Percentiles rank a stretch among this genome's conserved stretches.
phyloP scores from a whole-genome alignment of 768 basidiomycete genomes.

The Artomyces pyxidatus region DNA sequence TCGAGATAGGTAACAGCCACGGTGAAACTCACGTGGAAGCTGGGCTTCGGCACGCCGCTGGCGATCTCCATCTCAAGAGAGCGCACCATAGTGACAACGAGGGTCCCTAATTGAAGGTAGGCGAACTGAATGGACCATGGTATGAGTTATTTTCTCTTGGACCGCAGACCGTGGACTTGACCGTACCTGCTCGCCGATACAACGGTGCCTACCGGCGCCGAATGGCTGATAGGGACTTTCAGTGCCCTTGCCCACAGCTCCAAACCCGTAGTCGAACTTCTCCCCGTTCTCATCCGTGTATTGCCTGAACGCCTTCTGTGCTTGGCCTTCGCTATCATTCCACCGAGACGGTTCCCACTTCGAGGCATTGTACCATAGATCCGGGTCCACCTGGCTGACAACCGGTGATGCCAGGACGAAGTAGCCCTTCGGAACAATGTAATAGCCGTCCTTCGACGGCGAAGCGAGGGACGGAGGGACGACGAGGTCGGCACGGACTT shows the following conservation, averaged over 20 bases:
- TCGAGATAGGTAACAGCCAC: neutral
- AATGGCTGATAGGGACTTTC: constrained; percentile 96
- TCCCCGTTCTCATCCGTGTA: constrained; percentile 74
- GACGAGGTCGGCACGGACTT: constrained; percentile 77
- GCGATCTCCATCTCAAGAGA: constrained; percentile 68
- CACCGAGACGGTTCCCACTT: constrained; percentile 80
- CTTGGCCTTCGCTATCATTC: constrained; percentile 78
- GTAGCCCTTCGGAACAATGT: constrained; percentile 85
- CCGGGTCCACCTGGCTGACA: constrained; percentile 80
- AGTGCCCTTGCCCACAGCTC: constrained; percentile 91
- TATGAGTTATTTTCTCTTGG: constrained; percentile 7
- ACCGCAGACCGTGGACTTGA: neutral
- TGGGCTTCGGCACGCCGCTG: constrained; percentile 62
- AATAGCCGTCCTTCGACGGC: constrained; percentile 63
- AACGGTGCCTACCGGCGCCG: constrained; percentile 92
- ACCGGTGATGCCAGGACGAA: constrained; percentile 85
- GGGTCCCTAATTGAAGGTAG: constrained; percentile 83
- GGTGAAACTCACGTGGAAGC: constrained; percentile 73
- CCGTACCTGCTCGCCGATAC: constrained; percentile 79
- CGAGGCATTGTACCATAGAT: constrained; percentile 65
- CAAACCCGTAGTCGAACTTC: constrained; percentile 95
- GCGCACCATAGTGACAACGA: constrained; percentile 74
- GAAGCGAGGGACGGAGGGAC: constrained; percentile 77
- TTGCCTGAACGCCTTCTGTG: constrained; percentile 65
- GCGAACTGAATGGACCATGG: constrained; percentile 68